A percentile compares a stretch with the other conserved stretches of the same genome.
Evolutionary conservation across 169 alveolate species (phyloP).

Genomic region (Plasmodium gaboni): DNA sequence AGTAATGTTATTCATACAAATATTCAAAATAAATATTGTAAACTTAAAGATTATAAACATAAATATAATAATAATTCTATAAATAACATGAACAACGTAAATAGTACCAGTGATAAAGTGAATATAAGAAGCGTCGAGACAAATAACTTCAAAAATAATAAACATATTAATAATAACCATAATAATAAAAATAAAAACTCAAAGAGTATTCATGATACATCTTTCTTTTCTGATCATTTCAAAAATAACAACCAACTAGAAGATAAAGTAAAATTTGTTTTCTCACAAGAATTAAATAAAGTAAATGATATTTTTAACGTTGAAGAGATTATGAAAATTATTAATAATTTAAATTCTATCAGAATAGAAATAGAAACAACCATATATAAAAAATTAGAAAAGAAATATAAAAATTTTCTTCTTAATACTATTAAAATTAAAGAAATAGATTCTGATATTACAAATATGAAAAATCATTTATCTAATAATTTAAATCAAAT

Average conservation of each 20-base stretch:
- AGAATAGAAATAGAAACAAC: constrained; percentile 74
- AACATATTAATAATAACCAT: not conserved
- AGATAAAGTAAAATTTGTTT: constrained; percentile 73
- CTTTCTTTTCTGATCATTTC: constrained; percentile 6
- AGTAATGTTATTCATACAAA: too few species aligned
- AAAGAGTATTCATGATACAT: not conserved
- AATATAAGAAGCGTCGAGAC: not conserved
- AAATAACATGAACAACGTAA: not conserved
- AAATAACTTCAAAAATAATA: too few species aligned
- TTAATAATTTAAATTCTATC: constrained; percentile 74
- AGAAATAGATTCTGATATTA: constrained; percentile 33
- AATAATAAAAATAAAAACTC: too few species aligned
- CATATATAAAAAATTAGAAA: constrained; percentile 69
- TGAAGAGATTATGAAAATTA: constrained; percentile 73
- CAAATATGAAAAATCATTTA: constrained; percentile 39
- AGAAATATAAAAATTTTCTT: constrained; percentile 38
- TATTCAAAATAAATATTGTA: too few species aligned
- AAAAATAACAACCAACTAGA: constrained; percentile 5
- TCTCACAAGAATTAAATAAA: constrained; percentile 56
- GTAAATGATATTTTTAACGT: constrained; percentile 41
- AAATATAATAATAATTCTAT: not conserved
- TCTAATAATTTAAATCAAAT: constrained; percentile 47
- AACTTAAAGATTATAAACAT: not conserved
- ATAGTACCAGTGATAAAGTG: not conserved
- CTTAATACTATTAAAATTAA: constrained; percentile 25